Conservation (phyloP, 352 stramenopile genomes). For the Pythium coloratum region DNA sequence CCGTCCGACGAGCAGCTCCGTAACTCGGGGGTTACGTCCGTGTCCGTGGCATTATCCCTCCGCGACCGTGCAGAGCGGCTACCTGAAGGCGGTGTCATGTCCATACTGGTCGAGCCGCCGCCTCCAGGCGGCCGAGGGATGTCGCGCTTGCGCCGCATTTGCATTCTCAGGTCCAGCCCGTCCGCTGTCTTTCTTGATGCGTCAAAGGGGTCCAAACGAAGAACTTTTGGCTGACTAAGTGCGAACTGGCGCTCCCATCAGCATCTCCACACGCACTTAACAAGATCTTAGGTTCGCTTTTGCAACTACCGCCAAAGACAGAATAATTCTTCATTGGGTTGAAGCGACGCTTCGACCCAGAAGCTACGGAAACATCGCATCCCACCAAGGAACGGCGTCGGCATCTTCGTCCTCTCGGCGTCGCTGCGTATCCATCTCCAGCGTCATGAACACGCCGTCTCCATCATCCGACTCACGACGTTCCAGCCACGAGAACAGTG, state of each 20-base stretch:
- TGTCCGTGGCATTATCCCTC: conserved; percentile 18
- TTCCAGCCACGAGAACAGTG: conserved; percentile 7
- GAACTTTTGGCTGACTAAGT: conserved; percentile 16
- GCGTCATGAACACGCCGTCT: conserved; percentile 5
- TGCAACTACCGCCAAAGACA: conserved; percentile 16
- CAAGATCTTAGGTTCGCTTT: conserved; percentile 11
- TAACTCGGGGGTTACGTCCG: conserved; percentile 1
- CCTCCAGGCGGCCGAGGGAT: conserved; percentile 12
- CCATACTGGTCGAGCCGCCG: neutral
- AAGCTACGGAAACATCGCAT: neutral
- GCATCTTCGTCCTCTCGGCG: neutral
- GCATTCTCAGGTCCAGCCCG: neutral
- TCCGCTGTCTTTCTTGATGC: neutral
- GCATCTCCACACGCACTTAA: conserved; percentile 11
- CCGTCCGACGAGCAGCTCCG: conserved; percentile 14
- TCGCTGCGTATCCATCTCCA: neutral
- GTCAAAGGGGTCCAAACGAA: neutral
- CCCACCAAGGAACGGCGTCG: neutral
- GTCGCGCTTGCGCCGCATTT: conserved; percentile 23
- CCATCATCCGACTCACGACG: neutral
- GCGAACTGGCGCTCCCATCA: conserved; percentile 15
- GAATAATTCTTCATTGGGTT: conserved; percentile 13
- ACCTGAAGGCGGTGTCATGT: neutral
- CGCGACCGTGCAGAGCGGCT: conserved; percentile 12
- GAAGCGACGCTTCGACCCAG: conserved; percentile 5